These are phyloP conservation scores for Heliamphora exappendiculata DNA, from an alignment of 148 eudicot genomes.

Conservation along the genomic window DNA sequence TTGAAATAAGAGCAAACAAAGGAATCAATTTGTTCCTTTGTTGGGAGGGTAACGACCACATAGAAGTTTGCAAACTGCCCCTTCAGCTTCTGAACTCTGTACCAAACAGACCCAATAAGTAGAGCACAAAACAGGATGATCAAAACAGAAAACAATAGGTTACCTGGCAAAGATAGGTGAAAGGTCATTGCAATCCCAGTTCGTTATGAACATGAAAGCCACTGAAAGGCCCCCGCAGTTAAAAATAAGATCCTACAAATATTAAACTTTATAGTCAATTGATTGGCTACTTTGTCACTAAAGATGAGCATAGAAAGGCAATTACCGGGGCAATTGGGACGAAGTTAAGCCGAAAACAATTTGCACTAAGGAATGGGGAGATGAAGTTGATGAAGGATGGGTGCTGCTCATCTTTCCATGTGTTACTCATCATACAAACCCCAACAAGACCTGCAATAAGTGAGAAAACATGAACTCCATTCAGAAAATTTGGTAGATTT, in stretches of 20 bases:
- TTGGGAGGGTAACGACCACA: slow-evolving; percentile 74
- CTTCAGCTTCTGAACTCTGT: slow-evolving; percentile 72
- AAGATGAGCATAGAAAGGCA: slow-evolving; percentile 10
- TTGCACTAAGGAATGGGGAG: slow-evolving; percentile 57
- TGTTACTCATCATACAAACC: slow-evolving; percentile 80
- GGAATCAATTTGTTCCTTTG: slow-evolving; percentile 74
- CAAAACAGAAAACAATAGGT: neutral
- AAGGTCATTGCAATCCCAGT: slow-evolving; percentile 43
- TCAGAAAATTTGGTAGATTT: neutral
- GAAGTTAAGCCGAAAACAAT: slow-evolving; percentile 64
- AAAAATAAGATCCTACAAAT: slow-evolving; percentile 80
- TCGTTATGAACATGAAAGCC: slow-evolving; percentile 76
- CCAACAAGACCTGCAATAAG: slow-evolving; percentile 47
- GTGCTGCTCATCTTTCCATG: slow-evolving; percentile 84
- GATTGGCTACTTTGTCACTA: neutral
- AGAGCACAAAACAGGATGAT: neutral
- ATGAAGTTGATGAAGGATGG: slow-evolving; percentile 78
- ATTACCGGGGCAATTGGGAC: slow-evolving; percentile 81
- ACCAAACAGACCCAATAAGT: slow-evolving; percentile 17
- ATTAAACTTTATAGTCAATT: slow-evolving; percentile 6
- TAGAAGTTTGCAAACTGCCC: slow-evolving; percentile 83
- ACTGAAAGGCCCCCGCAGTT: slow-evolving; percentile 89
- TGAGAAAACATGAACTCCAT: neutral
- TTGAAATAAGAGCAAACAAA: slow-evolving; percentile 69
- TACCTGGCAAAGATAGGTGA: slow-evolving; percentile 58